Evolutionary conservation across 2,329 filamentous ascomycete genomes (phyloP), one percentile per base, ranked within the genome.

Genomic region (Nigrospora oryzae): DNA sequence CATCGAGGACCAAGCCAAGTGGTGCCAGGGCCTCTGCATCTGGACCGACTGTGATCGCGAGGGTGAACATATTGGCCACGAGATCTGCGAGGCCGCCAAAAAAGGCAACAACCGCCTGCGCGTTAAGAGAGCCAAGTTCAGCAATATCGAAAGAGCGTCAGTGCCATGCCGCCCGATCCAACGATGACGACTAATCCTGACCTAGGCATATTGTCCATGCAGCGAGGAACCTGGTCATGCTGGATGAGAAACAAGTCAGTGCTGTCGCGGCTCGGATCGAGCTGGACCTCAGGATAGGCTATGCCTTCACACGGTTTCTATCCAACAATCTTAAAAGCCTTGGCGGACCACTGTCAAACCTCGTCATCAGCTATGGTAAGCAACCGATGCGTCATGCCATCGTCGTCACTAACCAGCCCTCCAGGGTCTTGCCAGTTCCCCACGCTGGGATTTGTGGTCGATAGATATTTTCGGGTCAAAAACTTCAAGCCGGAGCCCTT

Each of bases 21-120:
- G 77, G 59, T 75, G 82, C n/a, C 77, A 74, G 45, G 80, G 83
- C 12, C 73, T 98, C 31, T 91, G 94, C 63, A 96, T 98, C 55
- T 98, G 93, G 93, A 98, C 93, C 1, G 93, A 98, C 74, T 97
- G 93, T 65, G 93, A 98, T 71, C 82, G 90, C 45, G 93, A 98
- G 72, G 93, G 93, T 33, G 93, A 98, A 63, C 86, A 97, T 60
- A 98, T 98, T 53, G 93, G 93, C 7, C 77, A 85, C 35, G 91
- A 98, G 63, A 91, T 98, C 49, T 83, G 89, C 38, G 78, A 86
- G 43, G 84, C 91, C 47, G 93, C 93, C 5, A 70, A 74, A 39
- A 81, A 81, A 56, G 83, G 79, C 11, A 97, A 96, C 51, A 65
- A 74, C 11, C 70, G 71, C 2, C 81, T 98, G 36, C 75, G 89